Conservation (phyloP, 1,284 basidiomycete genomes). For the Trichosporon faecale region DNA sequence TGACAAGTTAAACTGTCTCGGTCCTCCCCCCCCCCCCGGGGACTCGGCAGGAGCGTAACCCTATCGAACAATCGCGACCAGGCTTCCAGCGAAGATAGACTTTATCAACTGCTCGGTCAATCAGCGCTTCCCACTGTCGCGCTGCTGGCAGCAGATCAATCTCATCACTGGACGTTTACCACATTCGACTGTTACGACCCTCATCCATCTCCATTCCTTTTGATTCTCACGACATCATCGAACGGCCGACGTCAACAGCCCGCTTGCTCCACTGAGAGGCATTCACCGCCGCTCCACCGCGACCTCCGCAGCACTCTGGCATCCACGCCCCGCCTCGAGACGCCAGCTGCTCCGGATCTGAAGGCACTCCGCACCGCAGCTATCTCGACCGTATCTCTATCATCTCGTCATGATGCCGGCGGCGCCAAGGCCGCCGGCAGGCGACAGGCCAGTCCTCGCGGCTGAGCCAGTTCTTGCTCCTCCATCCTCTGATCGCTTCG, state of each 20-base stretch:
- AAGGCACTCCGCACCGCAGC: background rate
- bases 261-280: background rate
- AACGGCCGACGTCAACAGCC: background rate
- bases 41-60: background rate
- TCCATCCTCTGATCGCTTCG: background rate
- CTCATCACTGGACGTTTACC: background rate
- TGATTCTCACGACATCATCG: background rate
- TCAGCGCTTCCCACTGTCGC: background rate
- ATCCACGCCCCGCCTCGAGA: background rate
- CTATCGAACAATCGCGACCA: conserved; percentile 3
- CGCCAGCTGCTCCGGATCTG: background rate
- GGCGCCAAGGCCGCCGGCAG: background rate
- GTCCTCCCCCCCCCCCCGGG: background rate
- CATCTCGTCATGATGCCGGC: background rate
- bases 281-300: background rate
- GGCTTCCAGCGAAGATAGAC: conserved; percentile 3
- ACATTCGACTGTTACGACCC: background rate
- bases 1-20: conserved; percentile 6
- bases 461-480: background rate
- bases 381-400: background rate
- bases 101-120: background rate
- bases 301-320: background rate
- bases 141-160: background rate
- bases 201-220: background rate
- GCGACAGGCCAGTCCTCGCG: background rate